Conservation (phyloP, 257 asterid genomes). For the Vinca minor region DNA sequence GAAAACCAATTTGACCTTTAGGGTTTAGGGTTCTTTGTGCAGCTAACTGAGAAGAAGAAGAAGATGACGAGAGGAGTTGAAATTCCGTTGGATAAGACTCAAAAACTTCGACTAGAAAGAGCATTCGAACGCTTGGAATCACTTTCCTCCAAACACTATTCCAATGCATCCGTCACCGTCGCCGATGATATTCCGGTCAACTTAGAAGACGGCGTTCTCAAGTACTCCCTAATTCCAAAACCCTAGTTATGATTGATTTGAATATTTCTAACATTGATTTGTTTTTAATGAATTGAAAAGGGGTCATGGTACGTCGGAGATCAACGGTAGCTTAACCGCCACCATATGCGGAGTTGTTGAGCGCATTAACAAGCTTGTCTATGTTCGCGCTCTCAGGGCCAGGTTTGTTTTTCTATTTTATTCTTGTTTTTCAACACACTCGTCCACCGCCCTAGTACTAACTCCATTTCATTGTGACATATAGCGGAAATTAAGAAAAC, state of each 20-base stretch:
- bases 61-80: constrained; percentile 74
- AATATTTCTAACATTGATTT: neutral
- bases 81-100: constrained; percentile 54
- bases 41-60: too few species aligned
- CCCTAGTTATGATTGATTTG: too few species aligned
- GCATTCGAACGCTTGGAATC: constrained; percentile 61
- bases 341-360: constrained; percentile 89
- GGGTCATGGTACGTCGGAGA: constrained; percentile 90
- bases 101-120: constrained; percentile 54
- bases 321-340: constrained; percentile 62
- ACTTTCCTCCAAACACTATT: constrained; percentile 49
- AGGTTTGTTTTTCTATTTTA: constrained; percentile 42
- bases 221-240: too few species aligned
- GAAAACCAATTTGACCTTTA: too few species aligned
- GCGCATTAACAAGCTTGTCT: constrained; percentile 87
- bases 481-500: too few species aligned
- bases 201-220: constrained; percentile 78
- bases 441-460: too few species aligned
- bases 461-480: too few species aligned
- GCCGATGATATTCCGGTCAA: constrained; percentile 79
- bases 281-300: constrained; percentile 31
- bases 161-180: constrained; percentile 74
- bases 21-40: too few species aligned
- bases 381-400: constrained; percentile 67
- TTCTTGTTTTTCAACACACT: neutral